Conservation (phyloP, 495 filamentous ascomycete species). For the Pyrenopolyporus hunteri region DNA sequence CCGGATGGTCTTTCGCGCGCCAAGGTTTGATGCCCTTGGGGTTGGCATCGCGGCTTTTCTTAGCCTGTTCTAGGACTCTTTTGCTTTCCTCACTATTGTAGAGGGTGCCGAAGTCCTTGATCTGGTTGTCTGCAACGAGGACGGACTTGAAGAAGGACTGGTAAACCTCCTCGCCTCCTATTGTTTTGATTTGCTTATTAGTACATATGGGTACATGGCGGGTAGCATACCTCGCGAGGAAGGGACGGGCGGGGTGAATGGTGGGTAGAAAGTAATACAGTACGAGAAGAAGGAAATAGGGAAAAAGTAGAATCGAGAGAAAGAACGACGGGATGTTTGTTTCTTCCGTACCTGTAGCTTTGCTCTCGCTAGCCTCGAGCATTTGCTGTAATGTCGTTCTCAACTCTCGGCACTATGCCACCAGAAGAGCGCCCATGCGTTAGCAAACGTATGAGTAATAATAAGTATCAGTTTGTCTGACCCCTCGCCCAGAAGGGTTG, state of each 20-base stretch:
- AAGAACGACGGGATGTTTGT: no score
- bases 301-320: no score
- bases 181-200: no score
- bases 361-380: conserved; percentile 51
- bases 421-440: conserved; percentile 1
- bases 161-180: conserved; percentile 49
- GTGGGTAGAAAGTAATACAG: conserved; percentile 10
- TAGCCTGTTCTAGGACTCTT: conserved; percentile 49
- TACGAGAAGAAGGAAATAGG: no score
- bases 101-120: conserved; percentile 50
- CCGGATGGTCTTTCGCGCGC: conserved; percentile 55
- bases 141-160: conserved; percentile 48
- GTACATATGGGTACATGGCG: no score
- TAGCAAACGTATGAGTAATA: neutral
- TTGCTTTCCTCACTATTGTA: conserved; percentile 49
- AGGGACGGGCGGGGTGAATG: neutral
- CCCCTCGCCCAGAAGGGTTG: neutral
- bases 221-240: no score
- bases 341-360: no score
- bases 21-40: conserved; percentile 58
- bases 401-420: conserved; percentile 47
- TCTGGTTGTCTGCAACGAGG: conserved; percentile 46
- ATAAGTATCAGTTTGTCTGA: neutral
- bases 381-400: conserved; percentile 55
- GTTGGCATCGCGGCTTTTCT: conserved; percentile 52